Evolutionary conservation across 148 eudicot species (phyloP), one percentile per base, ranked within the genome.

Genomic region (Camellia sinensis): DNA sequence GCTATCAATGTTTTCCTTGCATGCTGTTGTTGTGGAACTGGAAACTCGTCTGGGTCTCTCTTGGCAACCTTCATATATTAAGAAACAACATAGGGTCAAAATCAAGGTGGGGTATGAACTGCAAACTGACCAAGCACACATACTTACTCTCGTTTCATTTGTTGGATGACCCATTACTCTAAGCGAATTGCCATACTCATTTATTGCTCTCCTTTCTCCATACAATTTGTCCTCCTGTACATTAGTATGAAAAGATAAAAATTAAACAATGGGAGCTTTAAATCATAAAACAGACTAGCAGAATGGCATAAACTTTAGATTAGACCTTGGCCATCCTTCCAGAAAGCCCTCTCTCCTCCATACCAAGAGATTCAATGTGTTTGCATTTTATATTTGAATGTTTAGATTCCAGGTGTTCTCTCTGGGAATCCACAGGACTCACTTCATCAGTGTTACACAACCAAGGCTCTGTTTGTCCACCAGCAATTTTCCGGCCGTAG

Each of bases 61-160:
- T 95, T 89, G 65, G 78, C 85, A 83, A 82, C 91, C 95, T 94
- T 82, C 68, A 83, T 70, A 81, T 46, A 57, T 63, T 75, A 18
- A 80, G 52, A 64, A 66, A n/a, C 82, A 75, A 80, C 6, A 46
- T 7, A 57, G 45, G 48, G 37, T 29, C 37, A 29, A 29, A 29
- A 29, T 29, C 37, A 29, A 29, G 37, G 37, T 1, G 37, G 37
- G 37, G 37, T 29, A 29, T 29, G 37, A 29, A 29, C 37, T 29
- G 37, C 37, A 29, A 29, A 29, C 37, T 29, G 3, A 66, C 71
- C 52, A 14, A 78, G 56, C n/a, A 45, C 48, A 53, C 48, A 77
- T 46, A 77, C 91, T 78, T 85, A 92, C 94, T 67, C 67, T 85
- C 54, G 81, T 77, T 76, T 89, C 92, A 85, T 89, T 88, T 73